Evolutionary conservation across 2,329 filamentous ascomycete genomes (phyloP).

Genomic region (Aspergillus sergii): DNA sequence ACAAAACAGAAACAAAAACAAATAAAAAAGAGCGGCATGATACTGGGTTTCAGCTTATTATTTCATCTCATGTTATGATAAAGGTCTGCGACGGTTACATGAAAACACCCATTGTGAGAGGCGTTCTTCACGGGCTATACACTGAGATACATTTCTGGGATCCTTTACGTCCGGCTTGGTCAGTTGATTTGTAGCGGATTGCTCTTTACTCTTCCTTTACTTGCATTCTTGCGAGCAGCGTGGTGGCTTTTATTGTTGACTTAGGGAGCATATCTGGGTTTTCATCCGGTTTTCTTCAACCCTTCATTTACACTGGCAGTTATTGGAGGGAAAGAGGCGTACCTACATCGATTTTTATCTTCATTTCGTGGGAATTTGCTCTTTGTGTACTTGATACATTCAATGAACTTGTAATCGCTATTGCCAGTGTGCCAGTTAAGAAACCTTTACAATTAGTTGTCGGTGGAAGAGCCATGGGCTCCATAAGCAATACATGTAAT

Average conservation of each 20-base stretch:
- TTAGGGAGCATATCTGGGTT: constrained; percentile 1
- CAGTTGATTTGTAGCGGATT: constrained; percentile 20
- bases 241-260: constrained; percentile 1
- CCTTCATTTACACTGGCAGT: background rate
- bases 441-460: background rate
- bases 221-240: constrained; percentile 10
- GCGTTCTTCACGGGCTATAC: constrained; percentile 28
- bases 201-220: constrained; percentile 8
- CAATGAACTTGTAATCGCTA: constrained; percentile 8
- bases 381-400: constrained; percentile 2
- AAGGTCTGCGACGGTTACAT: constrained; percentile 10
- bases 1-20: background rate
- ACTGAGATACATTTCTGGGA: constrained; percentile 27
- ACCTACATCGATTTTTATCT: background rate
- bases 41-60: background rate
- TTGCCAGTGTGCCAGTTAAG: constrained; percentile 1
- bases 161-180: constrained; percentile 13
- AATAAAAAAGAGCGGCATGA: constrained; percentile 3
- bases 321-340: constrained; percentile 2
- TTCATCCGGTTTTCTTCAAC: background rate
- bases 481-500: too few species aligned
- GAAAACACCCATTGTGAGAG: constrained; percentile 19
- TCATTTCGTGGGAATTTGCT: background rate
- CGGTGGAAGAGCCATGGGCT: background rate
- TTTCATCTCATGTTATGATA: constrained; percentile 6